These are phyloP conservation scores for Rhizophagus sp. DNA, from an alignment of 192 early-diverging fungal genomes.

Conservation along the genomic window DNA sequence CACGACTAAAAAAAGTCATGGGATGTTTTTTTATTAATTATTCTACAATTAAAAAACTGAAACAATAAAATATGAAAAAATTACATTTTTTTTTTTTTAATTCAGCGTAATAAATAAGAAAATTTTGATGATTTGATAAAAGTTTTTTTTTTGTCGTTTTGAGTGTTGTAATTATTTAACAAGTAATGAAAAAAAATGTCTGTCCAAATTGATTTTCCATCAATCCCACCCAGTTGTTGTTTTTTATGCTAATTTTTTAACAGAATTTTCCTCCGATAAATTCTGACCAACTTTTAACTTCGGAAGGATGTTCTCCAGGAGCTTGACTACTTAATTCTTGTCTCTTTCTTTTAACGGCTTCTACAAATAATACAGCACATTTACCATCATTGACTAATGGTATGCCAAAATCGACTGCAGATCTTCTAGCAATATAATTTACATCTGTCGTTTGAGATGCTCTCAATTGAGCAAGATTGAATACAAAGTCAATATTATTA, in stretches of 20 bases:
- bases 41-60: too few species aligned
- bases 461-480: conserved; percentile 70
- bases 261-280: conserved; percentile 57
- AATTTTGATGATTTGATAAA: too few species aligned
- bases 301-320: conserved; percentile 54
- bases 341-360: conserved; percentile 66
- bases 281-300: conserved; percentile 70
- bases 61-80: too few species aligned
- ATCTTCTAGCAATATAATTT: conserved; percentile 85
- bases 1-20: too few species aligned
- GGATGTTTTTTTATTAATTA: too few species aligned
- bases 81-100: too few species aligned
- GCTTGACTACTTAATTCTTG: conserved; percentile 36
- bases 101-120: too few species aligned
- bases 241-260: not conserved
- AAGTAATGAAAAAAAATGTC: not conserved
- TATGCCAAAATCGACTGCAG: conserved; percentile 96
- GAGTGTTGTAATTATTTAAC: too few species aligned
- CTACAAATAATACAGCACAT: conserved; percentile 91
- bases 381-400: conserved; percentile 95
- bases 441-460: conserved; percentile 56
- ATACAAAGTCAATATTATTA: conserved; percentile 70
- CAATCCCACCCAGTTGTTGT: not conserved
- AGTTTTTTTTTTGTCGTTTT: too few species aligned
- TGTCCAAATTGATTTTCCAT: not conserved